These are phyloP conservation scores for Avena eriantha DNA, from an alignment of 176 grass and related monocot species.

Conservation along the genomic window DNA sequence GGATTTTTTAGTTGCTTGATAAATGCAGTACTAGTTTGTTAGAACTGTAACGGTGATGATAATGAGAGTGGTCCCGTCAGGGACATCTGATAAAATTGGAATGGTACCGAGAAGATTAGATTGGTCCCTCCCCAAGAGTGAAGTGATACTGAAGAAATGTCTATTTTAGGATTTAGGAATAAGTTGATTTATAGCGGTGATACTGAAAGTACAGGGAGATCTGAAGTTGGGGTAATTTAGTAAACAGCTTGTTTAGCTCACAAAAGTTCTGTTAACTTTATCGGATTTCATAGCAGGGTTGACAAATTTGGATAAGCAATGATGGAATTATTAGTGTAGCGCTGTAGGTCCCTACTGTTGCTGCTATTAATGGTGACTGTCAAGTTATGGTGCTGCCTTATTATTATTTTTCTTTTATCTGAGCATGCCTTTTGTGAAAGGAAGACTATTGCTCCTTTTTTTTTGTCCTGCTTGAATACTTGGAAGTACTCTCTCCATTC, in stretches of 20 bases:
- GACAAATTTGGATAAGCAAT: background rate
- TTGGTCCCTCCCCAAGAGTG: background rate
- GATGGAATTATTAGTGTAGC: background rate
- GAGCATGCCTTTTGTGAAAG: conserved; percentile 32
- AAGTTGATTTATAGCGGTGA: background rate
- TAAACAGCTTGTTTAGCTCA: conserved; percentile 10
- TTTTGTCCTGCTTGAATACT: background rate
- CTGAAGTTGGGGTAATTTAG: conserved; percentile 11
- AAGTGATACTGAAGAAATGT: background rate
- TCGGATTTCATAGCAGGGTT: background rate
- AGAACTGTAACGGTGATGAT: background rate
- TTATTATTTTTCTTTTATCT: background rate
- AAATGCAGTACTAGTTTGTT: background rate
- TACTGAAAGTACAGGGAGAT: conserved; percentile 16
- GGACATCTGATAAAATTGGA: conserved; percentile 7
- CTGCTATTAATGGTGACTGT: background rate
- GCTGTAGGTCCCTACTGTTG: background rate
- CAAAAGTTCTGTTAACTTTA: conserved; percentile 4
- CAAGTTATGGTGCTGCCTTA: background rate
- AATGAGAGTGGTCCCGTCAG: background rate
- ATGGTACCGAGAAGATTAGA: background rate
- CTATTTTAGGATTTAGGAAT: background rate
- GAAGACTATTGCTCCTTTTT: background rate
- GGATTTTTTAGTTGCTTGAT: conserved; percentile 8
- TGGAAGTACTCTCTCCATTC: too few relatives aligned